Evolutionary conservation across 1,139 yeast species (phyloP), one percentile per base, ranked within the genome.

Genomic region (Saccharomyces uvarum): DNA sequence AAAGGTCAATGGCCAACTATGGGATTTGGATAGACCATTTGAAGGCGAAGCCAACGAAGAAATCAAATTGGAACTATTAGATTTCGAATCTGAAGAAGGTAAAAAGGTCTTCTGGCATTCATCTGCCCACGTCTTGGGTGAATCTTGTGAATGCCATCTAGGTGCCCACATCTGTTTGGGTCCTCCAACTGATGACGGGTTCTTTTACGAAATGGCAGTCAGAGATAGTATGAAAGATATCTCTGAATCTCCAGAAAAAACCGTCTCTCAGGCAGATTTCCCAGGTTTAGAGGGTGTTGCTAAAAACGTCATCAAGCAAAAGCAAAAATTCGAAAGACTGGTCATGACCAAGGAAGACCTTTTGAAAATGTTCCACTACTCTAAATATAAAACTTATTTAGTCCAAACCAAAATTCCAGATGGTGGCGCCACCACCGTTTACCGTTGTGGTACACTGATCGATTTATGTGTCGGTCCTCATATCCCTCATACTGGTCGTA

Each of bases 401-500:
- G 91, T 95, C 65, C 75, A 79, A 61, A 87, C 88, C 64, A 93
- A 95, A 78, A 82, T 95, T 61, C 97, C 98, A 60, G 99, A 95
- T 73, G 96, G 96, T 48, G 90, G 97, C 50, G 83, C 96, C 51
- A 84, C 98, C 65, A 93, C 99, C 50, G 98, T 95, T 49, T 95
- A 95, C 78, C 84, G 97, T 77, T 93, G 98, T 77, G 99, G 99
- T 66, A 90, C 97, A 50, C 82, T 95, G 73, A 93, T 95, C 67
- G 99, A 95, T 75, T 81, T 95, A 73, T 95, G 99, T 81, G 80
- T 88, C 58, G 99, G 99, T 64, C 99, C 99, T 51, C 99, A 95
- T 71, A 87, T 95, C 62, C 97, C 98, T 57, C 96, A 93, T 75
- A 90, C 99, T 49, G 99, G 99, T 60, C 86, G 88, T 72, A 89